Evolutionary conservation across 2,329 filamentous ascomycete species (phyloP), one percentile per base, ranked within the genome.

Genomic region (Neofusicoccum cordaticola): DNA sequence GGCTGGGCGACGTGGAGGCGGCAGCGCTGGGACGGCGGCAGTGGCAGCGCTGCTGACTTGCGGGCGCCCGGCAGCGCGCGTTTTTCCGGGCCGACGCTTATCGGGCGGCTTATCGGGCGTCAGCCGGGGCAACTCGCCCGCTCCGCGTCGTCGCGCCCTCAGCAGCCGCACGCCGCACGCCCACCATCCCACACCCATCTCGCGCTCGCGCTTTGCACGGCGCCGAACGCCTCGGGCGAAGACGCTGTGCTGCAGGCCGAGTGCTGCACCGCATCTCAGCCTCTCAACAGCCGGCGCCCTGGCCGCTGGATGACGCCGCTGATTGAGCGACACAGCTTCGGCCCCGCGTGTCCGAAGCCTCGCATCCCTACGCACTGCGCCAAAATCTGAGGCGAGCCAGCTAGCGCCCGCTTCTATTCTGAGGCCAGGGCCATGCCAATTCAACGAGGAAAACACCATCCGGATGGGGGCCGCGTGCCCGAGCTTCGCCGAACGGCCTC

Each of bases 281-380:
- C 0, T 13, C 13, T 37, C n/a, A 15, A 13, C 27, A 41, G 15
- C 52, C 62, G 17, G 31, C 52, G 42, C 39, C 15, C 13, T 22
- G 37, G 19, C 61, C 48, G 35, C 41, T n/a, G 3, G 11, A 31
- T 39, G 34, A 19, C 51, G 39, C 6, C 34, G 22, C 52, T 57
- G 51, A 64, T 37, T 64, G 52, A 19, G 8, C 52, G 13, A 58
- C 17, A 8, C 51, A 13, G 42, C 62, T 48, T 64, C 62, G 62
- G 62, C 62, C 62, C 62, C 62, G 62, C 62, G 42, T 27, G 62
- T 64, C 62, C 62, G 62, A 64, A 42, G 52, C 42, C 35, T 53
- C 52, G 48, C 62, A 56, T 41, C 45, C 39, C 52, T 19, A 50
- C 31, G 27, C 42, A 19, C 42, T 47, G 44, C 62, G 51, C 52